Conservation (phyloP, 768 basidiomycete species). For the Amanita thiersii region DNA sequence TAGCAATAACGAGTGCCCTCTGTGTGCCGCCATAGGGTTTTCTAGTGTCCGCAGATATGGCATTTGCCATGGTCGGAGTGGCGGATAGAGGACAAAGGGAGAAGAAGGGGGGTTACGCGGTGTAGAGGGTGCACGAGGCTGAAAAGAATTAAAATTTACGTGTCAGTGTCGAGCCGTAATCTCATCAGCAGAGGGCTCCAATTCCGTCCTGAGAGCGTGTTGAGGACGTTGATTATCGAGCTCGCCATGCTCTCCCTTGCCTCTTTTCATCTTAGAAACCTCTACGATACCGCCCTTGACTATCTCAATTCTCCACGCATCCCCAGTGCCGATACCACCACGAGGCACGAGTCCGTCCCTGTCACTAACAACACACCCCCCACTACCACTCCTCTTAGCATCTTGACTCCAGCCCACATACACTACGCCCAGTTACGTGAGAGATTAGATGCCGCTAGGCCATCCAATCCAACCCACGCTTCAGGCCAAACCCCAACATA, state of each 20-base stretch:
- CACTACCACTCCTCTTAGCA: constrained; percentile 19
- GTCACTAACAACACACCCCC: constrained; percentile 18
- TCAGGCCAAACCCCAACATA: constrained; percentile 28
- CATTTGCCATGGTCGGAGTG: background rate
- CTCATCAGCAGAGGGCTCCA: background rate
- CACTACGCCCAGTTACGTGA: constrained; percentile 38
- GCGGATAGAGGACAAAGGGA: constrained; percentile 39
- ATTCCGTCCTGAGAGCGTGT: constrained; percentile 7
- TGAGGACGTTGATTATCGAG: constrained; percentile 8
- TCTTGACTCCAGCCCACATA: constrained; percentile 19
- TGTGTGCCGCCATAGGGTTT: constrained; percentile 63
- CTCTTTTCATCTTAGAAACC: constrained; percentile 26
- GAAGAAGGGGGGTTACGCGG: constrained; percentile 11
- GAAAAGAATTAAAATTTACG: background rate
- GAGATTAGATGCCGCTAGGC: constrained; percentile 39
- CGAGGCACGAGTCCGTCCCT: constrained; percentile 8
- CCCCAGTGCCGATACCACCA: constrained; percentile 20
- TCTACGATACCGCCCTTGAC: constrained; percentile 51
- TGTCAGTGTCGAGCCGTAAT: background rate
- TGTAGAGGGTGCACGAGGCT: constrained; percentile 10
- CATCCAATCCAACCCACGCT: constrained; percentile 32
- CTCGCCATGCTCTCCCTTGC: constrained; percentile 19
- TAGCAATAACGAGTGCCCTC: constrained; percentile 66
- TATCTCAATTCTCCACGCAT: constrained; percentile 36
- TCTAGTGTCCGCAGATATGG: constrained; percentile 44